phyloP scores from a whole-genome alignment of 495 filamentous ascomycete species.

The Trypethelium eluteriae region DNA sequence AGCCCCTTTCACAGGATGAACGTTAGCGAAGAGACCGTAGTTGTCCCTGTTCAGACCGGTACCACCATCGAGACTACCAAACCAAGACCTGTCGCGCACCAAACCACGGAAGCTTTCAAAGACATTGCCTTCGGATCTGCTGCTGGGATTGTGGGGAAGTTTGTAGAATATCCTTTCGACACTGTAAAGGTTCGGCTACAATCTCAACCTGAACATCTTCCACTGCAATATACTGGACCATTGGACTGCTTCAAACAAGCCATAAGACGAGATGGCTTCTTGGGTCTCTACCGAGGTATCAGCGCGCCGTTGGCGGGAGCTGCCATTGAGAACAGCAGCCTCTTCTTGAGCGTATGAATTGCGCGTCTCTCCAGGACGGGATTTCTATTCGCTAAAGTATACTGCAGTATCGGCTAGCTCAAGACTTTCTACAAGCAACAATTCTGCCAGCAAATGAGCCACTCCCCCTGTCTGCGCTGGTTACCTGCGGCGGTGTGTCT shows the following conservation, averaged over 20 bases:
- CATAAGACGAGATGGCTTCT: slow-evolving; percentile 61
- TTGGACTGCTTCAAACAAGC: slow-evolving; percentile 90
- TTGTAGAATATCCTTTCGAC: slow-evolving; percentile 97
- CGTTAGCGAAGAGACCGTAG: not conserved
- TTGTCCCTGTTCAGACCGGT: not conserved
- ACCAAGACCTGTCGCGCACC: slow-evolving; percentile 7
- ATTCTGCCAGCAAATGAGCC: slow-evolving; percentile 11
- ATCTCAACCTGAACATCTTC: slow-evolving; percentile 73
- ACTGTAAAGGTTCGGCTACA: slow-evolving; percentile 86
- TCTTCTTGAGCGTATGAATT: slow-evolving; percentile 69
- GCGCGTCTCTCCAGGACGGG: slow-evolving; percentile 1
- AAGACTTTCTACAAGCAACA: slow-evolving; percentile 41
- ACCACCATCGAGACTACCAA: not conserved
- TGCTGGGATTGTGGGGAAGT: slow-evolving; percentile 86
- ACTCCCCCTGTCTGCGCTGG: slow-evolving; percentile 63
- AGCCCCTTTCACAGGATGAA: not conserved
- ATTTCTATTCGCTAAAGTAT: slow-evolving; percentile 20
- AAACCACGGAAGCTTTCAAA: slow-evolving; percentile 31
- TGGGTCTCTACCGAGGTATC: slow-evolving; percentile 86
- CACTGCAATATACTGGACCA: slow-evolving; percentile 76
- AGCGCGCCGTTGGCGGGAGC: slow-evolving; percentile 85
- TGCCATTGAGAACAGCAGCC: slow-evolving; percentile 82
- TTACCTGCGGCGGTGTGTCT: slow-evolving; percentile 69
- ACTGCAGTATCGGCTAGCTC: slow-evolving; percentile 52
- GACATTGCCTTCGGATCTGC: slow-evolving; percentile 39